Conservation (phyloP, 148 eudicot genomes). For the Oxyria digyna region DNA sequence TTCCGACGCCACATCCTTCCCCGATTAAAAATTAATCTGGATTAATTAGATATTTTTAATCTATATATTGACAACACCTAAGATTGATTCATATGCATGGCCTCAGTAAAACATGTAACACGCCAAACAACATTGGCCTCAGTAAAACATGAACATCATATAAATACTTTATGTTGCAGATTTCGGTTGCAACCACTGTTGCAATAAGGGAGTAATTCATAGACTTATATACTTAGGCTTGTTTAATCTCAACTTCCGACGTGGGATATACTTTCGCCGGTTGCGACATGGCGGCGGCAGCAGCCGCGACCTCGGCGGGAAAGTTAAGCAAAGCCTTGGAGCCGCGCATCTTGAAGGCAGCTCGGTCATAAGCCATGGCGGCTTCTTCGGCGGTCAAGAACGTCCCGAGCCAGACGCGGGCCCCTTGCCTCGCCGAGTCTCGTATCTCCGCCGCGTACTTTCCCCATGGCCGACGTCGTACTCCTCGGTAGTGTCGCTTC, state of each 20-base stretch:
- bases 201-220: no score
- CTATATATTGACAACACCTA: no score
- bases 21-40: no score
- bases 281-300: background rate
- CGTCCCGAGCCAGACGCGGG: slow-evolving; percentile 58
- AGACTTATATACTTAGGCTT: background rate
- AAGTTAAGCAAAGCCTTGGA: slow-evolving; percentile 56
- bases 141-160: background rate
- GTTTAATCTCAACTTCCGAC: background rate
- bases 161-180: no score
- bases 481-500: slow-evolving; percentile 46
- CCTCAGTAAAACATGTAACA: no score
- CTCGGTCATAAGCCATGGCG: slow-evolving; percentile 56
- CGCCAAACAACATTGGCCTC: no score
- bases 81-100: no score
- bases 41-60: no score
- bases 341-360: slow-evolving; percentile 56
- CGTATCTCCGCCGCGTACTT: slow-evolving; percentile 62
- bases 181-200: no score
- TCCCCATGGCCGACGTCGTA: slow-evolving; percentile 64
- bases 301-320: slow-evolving; percentile 23
- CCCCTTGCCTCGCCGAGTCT: slow-evolving; percentile 41
- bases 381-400: slow-evolving; percentile 52
- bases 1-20: no score
- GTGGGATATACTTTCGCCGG: no score